Evolutionary conservation across 2,329 filamentous ascomycete genomes (phyloP), one percentile per base, ranked within the genome.

Genomic region (Aspergillus brasiliensis): DNA sequence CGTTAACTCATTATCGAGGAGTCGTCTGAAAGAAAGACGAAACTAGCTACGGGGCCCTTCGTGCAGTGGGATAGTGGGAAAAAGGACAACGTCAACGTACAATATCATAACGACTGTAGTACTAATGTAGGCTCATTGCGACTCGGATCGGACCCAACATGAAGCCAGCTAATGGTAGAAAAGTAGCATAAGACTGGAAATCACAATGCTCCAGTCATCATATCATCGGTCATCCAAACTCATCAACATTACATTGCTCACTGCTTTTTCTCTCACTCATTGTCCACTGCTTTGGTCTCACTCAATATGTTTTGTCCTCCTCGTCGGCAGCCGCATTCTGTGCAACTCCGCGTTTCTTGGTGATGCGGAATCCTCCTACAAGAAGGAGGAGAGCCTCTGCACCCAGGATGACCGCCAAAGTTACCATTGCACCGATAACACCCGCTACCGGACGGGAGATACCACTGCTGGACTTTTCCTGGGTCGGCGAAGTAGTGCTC

Each of bases 391-490:
- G 65, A 1, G 77, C 81, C 64, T 84, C 83, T 10, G 86, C 56
- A 0, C 83, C 85, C 46, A 89, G 67, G n/a, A 89, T 78, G 10
- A 89, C 85, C 23, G 81, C 87, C 40, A 90, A 72, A 1, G 87
- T 89, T 17, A 90, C 86, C 81, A 89, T 84, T 0, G 88, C 88
- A 37, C 88, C 88, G 69, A 96, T 92, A 5, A 94, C 91, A 54
- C 92, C 91, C 0, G 91, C 91, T n/a, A 93, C 86, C 5, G 86
- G 83, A 38, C 82, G 85, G 53, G 88, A 89, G 27, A 96, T 81
- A 8, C 84, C 83, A 54, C 77, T 73, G 19, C 69, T 71, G 17
- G 65, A 68, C 42, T 56, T 53, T 7, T 61, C 53, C 23, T 60
- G 60, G 25, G 68, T 63, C 11, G 57, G 52, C 8, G 57, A 54